Percentiles rank a stretch among this genome's conserved stretches.
These are phyloP conservation scores for Mycena leptocephala DNA, from an alignment of 768 basidiomycete genomes.

Conservation along the genomic window DNA sequence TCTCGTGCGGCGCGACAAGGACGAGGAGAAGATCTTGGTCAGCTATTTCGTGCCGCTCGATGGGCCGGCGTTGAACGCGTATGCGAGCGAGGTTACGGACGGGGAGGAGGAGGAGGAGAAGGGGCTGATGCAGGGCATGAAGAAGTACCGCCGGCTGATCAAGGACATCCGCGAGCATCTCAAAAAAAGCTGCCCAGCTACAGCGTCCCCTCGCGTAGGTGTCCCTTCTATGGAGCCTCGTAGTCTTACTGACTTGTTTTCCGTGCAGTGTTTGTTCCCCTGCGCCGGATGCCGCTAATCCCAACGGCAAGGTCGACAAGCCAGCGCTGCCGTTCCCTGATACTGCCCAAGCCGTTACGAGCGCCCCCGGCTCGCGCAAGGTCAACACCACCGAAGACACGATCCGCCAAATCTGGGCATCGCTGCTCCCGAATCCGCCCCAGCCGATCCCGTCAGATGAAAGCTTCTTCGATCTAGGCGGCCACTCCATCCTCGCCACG, in stretches of 20 bases:
- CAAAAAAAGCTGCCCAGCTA: constrained; percentile 97
- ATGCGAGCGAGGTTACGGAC: constrained; percentile 77
- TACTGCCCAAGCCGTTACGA: constrained; percentile 78
- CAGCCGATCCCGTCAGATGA: constrained; percentile 89
- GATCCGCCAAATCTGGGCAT: constrained; percentile 89
- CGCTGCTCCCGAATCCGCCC: constrained; percentile 85
- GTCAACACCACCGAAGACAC: constrained; percentile 83
- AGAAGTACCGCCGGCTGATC: constrained; percentile 89
- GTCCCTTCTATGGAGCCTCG: background rate
- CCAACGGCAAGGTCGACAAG: constrained; percentile 99
- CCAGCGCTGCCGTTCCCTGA: constrained; percentile 99
- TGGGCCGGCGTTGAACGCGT: constrained; percentile 75
- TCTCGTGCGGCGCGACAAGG: constrained; percentile 95
- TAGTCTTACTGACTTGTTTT: background rate
- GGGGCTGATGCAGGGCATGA: constrained; percentile 82
- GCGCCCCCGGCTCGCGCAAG: constrained; percentile 60
- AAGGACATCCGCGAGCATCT: constrained; percentile 95
- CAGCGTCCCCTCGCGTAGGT: constrained; percentile 91
- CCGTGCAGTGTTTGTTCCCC: constrained; percentile 86
- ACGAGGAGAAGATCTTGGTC: constrained; percentile 98
- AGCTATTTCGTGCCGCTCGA: constrained; percentile 96
- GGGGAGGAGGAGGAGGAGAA: constrained; percentile 71
- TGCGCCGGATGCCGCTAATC: constrained; percentile 98
- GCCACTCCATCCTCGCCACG: constrained; percentile 98
- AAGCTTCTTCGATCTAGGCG: constrained; percentile 98